Evolutionary conservation across 371 early-diverging fungal species (phyloP), one percentile per base, ranked within the genome.

Genomic region (Phascolomyces articulosus): DNA sequence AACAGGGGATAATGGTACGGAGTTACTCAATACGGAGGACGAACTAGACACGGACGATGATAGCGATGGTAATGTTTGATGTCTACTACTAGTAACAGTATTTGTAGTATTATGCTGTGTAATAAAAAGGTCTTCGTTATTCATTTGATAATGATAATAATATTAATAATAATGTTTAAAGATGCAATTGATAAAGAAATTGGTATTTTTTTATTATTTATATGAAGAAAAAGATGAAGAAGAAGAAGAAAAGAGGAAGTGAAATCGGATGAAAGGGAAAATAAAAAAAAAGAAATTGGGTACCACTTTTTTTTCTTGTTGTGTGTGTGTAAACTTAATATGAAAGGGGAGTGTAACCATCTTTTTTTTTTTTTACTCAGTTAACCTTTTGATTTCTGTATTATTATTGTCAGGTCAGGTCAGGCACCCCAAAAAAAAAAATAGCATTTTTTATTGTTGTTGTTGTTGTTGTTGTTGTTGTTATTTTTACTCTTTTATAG

Each of bases 1-100:
- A 7, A 41, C 31, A 31, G 66, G 60, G 41, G 60, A 66, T 55
- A 58, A 51, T 11, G 66, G 61, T 3, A 66, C 29, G 4, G 66
- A 55, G 26, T 24, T 51, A 24, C 51, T 51, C 23, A 51, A n/a
- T 18, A 60, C 41, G n/a, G 68, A 55, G 15, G 68, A 63, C 4
- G 60, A 59, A 59, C 68, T 68, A 49, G 68, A 68, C 0, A 68
- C 64, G 38, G 68, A 68, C 7, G 68, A 68, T 16, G 68, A 68
- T 38, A 68, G 41, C 27, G 68, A 68, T 1, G 68, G 68, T 20
- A 68, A 41, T 28, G 62, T 26, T 48, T 49, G 56, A 34, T 64
- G 64, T 21, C 34, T 44, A n/a, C 44, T 44, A 44, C 44, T 44
- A n/a, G 8, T 44, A 51, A 23, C 51, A 23, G 51, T 24, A 10